Percentiles rank a stretch among this genome's conserved stretches.
phyloP scores from a whole-genome alignment of 805 yeast species.

The Yarrowia phangngaensis region DNA sequence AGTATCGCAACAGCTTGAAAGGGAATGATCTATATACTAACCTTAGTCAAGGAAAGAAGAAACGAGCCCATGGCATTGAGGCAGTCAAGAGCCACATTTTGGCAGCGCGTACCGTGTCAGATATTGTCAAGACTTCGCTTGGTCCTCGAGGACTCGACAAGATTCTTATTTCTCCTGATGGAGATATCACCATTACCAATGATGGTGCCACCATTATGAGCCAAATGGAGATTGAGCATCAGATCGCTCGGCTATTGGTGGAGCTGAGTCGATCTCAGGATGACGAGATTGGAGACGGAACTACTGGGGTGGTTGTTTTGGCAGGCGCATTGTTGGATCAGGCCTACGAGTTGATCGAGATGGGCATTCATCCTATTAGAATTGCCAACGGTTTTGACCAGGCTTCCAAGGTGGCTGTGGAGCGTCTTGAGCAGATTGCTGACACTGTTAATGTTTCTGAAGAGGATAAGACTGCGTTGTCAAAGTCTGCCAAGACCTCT shows the following conservation, averaged over 20 bases:
- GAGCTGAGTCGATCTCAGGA: slow-evolving; percentile 93
- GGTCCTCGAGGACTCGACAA: slow-evolving; percentile 99
- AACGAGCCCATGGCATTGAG: slow-evolving; percentile 69
- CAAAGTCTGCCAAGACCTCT: slow-evolving; percentile 91
- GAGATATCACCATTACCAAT: slow-evolving; percentile 95
- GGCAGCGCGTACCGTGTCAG: slow-evolving; percentile 93
- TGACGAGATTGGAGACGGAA: slow-evolving; percentile 98
- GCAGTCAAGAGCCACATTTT: slow-evolving; percentile 79
- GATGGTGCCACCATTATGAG: slow-evolving; percentile 97
- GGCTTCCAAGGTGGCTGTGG: slow-evolving; percentile 88
- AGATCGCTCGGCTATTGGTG: slow-evolving; percentile 91
- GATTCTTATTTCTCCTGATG: slow-evolving; percentile 91
- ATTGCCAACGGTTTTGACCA: slow-evolving; percentile 96
- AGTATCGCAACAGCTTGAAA: slow-evolving; percentile 36
- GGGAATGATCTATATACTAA: neutral
- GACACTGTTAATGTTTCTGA: slow-evolving; percentile 55
- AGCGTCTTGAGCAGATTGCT: slow-evolving; percentile 67
- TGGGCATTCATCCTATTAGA: slow-evolving; percentile 95
- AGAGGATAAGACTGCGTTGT: slow-evolving; percentile 51
- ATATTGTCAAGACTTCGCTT: slow-evolving; percentile 83
- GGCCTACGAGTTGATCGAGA: slow-evolving; percentile 89
- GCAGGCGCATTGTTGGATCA: slow-evolving; percentile 94
- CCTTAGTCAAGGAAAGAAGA: slow-evolving; percentile 49
- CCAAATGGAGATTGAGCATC: slow-evolving; percentile 93
- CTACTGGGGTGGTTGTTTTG: slow-evolving; percentile 96